Base-by-base conservation (phyloP, 1,139 yeast genomes). In the Ogataea hybrid region DNA sequence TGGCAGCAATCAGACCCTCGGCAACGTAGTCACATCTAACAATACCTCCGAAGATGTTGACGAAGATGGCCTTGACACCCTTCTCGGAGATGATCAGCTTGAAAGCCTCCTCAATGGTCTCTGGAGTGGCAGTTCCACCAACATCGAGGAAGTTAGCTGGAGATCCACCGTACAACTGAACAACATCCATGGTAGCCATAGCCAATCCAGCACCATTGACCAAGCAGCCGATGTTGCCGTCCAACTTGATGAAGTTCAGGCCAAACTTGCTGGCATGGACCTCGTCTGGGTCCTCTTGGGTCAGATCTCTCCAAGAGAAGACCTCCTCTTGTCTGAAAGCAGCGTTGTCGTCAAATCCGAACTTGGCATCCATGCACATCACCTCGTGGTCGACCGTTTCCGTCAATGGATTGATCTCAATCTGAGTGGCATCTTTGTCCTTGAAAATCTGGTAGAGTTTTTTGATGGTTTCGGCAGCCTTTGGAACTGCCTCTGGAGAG, bases 201-300 rank as follows among this genome's bases (percentile, higher is more conserved):
- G 99, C 99, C 64, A 92, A 81, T 70, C 99, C 99, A 46, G 99
- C 99, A 75, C 99, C 99, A 69, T 92, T 92, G 65, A 92, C 99
- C 54, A 92, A 77, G 76, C 96, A 92, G 62, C 98, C 99, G 63
- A 92, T 90, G 77, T 88, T 87, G 69, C 98, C 99, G 65, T 92
- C 95, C 64, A 92, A 83, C 75, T 94, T 92, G 75, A 92, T 94
- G 68, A 92, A 94, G 76, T 92, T 92, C 65, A 92, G 80, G 59
- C 90, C 95, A 64, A 82, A 84, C 67, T 86, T 72, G 59, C 94
- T 76, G 53, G 98, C 98, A 67, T 81, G 84, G 56, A 86, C 88
- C 73, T 92, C 98, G 68, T 90, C 94, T 41, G 97, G 92, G 70
- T 94, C 97, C 73, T 94, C 99, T 75, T 92, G 98, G 57, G 95